Evolutionary conservation across 768 basidiomycete genomes (phyloP), one percentile per base, ranked within the genome.

Genomic region (Tephrocybe sp.): DNA sequence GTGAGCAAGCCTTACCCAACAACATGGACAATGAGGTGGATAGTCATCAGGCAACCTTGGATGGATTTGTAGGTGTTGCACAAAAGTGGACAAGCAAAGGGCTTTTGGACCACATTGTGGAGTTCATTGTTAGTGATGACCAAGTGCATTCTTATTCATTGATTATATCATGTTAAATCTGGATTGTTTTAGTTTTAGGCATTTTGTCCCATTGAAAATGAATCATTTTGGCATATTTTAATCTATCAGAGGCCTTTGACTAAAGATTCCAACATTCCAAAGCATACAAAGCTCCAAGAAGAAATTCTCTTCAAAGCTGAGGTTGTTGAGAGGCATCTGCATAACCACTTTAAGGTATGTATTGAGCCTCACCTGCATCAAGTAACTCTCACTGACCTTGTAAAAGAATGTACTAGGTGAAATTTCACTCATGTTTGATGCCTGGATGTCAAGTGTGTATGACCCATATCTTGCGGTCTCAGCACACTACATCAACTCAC

Each of bases 381-480:
- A 13, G 19, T 46, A 35, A 34, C 19, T 47, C 12, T 40, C 18
- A 30, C n/a, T n/a, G n/a, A n/a, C n/a, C n/a, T 42, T n/a, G 37
- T 27, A 21, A 6, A 16, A 54, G 56, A 36, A 43, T 18, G 28
- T 53, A 15, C 43, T 22, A 19, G 28, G 47, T 16, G 16, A 47
- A 44, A 46, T 53, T 7, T 57, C 55, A 5, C 24, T 53, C 16
- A 58, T 46, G 5, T 54, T 58, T 30, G 53, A 58, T 37, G 46
- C 42, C 9, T 58, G 56, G 56, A 54, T 47, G 3, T 58, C 47
- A 1, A 32, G 40, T 12, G 31, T 51, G 2, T 46, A 44, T 9
- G 43, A 54, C 27, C 53, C 56, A 35, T 58, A 52, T 22, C 44
- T 58, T 19, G 27, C 44, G 13, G 43, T 58, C 24, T 54, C 56